phyloP scores from a whole-genome alignment of 805 yeast genomes.

The Komagataella phaffii region DNA sequence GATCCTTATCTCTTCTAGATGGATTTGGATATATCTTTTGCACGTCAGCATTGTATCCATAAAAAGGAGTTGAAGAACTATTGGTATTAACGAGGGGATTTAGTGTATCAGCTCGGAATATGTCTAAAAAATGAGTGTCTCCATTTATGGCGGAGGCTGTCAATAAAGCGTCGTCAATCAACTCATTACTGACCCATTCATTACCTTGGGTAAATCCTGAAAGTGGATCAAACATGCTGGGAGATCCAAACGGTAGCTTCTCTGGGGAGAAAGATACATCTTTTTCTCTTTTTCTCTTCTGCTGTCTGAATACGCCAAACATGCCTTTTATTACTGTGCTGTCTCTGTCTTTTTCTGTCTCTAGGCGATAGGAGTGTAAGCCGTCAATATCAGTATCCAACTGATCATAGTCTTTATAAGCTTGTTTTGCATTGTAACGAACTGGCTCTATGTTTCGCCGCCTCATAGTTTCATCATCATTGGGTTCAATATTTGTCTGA shows the following conservation, averaged over 20 bases:
- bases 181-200: conserved; percentile 60
- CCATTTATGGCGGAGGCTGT: conserved; percentile 63
- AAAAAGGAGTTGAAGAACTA: not conserved
- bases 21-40: not conserved
- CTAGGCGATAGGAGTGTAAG: conserved; percentile 29
- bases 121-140: conserved; percentile 43
- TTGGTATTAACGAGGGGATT: not conserved
- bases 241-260: not conserved
- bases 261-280: conserved; percentile 6
- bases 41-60: not conserved
- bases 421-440: conserved; percentile 42
- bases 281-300: conserved; percentile 5
- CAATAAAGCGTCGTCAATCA: conserved; percentile 57
- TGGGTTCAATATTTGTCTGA: conserved; percentile 8
- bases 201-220: conserved; percentile 25
- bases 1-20: not conserved
- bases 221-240: not conserved
- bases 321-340: conserved; percentile 53
- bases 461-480: conserved; percentile 42
- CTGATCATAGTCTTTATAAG: conserved; percentile 65
- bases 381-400: conserved; percentile 59
- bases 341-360: conserved; percentile 5
- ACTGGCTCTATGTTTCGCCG: conserved; percentile 67
- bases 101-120: conserved; percentile 16
- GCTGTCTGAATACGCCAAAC: conserved; percentile 60